These are phyloP conservation scores for Yamadazyma oceani DNA, from an alignment of 1,139 yeast genomes.

Conservation along the genomic window DNA sequence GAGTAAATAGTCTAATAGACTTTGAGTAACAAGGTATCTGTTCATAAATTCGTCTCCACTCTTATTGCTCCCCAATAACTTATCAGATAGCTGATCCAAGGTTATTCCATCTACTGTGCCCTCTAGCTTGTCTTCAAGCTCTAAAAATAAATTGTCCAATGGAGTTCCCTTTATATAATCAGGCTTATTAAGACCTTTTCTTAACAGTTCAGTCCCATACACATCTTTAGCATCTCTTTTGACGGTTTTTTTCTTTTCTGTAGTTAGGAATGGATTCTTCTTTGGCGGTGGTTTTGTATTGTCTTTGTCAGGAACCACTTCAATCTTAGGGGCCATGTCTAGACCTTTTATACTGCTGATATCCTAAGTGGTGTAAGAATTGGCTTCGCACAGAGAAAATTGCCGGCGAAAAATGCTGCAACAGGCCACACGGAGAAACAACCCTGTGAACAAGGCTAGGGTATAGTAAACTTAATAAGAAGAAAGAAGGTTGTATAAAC, in stretches of 20 bases:
- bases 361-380: too few relatives aligned
- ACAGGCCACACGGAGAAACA: too few relatives aligned
- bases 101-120: conserved; percentile 28
- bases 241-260: conserved; percentile 29
- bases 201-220: conserved; percentile 22
- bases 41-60: conserved; percentile 8
- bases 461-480: too few relatives aligned
- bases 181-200: conserved; percentile 38
- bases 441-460: too few relatives aligned
- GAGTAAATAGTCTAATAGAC: conserved; percentile 30
- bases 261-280: conserved; percentile 34
- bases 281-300: conserved; percentile 2
- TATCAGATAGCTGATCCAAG: conserved; percentile 10
- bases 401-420: too few relatives aligned
- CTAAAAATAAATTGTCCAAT: conserved; percentile 35
- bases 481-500: too few relatives aligned
- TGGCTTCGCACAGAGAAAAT: too few relatives aligned
- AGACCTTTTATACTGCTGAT: too few relatives aligned
- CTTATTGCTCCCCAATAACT: conserved; percentile 7
- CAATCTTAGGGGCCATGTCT: conserved; percentile 30
- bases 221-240: conserved; percentile 35
- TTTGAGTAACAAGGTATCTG: conserved; percentile 25
- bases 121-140: conserved; percentile 26
- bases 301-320: conserved; percentile 17
- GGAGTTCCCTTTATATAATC: conserved; percentile 32